These are phyloP conservation scores for Solioccasus polychromus DNA, from an alignment of 768 basidiomycete genomes.

Conservation along the genomic window DNA sequence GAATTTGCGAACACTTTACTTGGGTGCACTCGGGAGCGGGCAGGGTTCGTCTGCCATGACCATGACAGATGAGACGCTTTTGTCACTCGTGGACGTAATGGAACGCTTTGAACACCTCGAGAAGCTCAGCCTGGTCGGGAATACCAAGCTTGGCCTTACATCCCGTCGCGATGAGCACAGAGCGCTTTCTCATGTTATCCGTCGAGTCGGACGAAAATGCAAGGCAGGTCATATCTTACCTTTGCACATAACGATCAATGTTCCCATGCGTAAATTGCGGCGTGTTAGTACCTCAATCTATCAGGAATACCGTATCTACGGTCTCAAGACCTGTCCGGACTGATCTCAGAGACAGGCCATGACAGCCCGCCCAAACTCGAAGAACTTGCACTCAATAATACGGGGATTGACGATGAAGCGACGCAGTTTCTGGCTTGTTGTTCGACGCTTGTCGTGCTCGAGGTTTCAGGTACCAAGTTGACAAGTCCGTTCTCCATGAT, in stretches of 20 bases:
- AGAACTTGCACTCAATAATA: conserved; percentile 56
- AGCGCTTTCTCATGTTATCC: conserved; percentile 46
- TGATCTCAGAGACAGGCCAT: conserved; percentile 30
- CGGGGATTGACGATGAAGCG: conserved; percentile 57
- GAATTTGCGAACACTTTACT: conserved; percentile 44
- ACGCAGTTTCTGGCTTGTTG: conserved; percentile 54
- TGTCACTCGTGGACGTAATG: conserved; percentile 41
- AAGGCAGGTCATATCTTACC: conserved; percentile 38
- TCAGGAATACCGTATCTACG: conserved; percentile 49
- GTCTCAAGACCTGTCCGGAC: conserved; percentile 49
- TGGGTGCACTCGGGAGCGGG: conserved; percentile 58
- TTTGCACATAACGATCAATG: neutral
- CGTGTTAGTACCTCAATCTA: conserved; percentile 53
- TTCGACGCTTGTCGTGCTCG: conserved; percentile 43
- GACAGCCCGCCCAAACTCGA: conserved; percentile 38
- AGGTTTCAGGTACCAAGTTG: conserved; percentile 56
- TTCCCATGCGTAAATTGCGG: neutral
- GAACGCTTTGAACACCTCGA: conserved; percentile 39
- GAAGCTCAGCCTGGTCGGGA: conserved; percentile 59
- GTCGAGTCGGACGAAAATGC: conserved; percentile 55
- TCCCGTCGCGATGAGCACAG: conserved; percentile 27
- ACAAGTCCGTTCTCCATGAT: conserved; percentile 41
- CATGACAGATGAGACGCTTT: conserved; percentile 50
- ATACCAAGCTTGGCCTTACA: conserved; percentile 52
- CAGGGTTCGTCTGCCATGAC: conserved; percentile 50